These are phyloP conservation scores for Suhomyces kunorum DNA, from an alignment of 1,139 yeast genomes.

Conservation along the genomic window DNA sequence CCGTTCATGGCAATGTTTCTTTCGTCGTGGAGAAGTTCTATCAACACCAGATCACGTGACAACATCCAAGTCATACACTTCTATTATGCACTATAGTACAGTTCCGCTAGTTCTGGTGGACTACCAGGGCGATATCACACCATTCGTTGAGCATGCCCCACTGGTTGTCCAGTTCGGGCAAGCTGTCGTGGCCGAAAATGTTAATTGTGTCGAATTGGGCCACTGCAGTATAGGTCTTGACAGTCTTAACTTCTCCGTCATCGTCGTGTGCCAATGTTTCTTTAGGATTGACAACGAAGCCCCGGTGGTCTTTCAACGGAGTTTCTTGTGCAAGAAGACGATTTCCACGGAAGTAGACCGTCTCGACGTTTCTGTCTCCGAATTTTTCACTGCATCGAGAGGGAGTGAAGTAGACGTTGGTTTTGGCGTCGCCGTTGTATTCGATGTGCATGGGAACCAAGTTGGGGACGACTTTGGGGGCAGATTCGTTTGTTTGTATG, in stretches of 20 bases:
- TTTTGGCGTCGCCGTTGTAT: constrained; percentile 41
- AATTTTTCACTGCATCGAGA: constrained; percentile 28
- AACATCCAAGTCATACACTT: background rate
- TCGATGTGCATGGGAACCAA: constrained; percentile 44
- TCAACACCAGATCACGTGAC: background rate
- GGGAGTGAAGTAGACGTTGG: constrained; percentile 38
- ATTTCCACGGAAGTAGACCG: constrained; percentile 45
- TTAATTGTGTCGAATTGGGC: constrained; percentile 33
- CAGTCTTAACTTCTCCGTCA: constrained; percentile 23
- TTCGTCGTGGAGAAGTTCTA: background rate
- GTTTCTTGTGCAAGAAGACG: constrained; percentile 35
- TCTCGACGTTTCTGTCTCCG: constrained; percentile 19
- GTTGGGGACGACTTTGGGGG: constrained; percentile 28
- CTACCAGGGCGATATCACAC: constrained; percentile 32
- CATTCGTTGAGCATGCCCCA: constrained; percentile 41
- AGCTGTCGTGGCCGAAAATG: constrained; percentile 44
- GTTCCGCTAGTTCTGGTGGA: constrained; percentile 23
- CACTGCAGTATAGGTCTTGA: constrained; percentile 32
- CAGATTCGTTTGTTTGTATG: constrained; percentile 9
- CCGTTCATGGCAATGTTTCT: background rate
- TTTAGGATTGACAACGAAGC: constrained; percentile 33
- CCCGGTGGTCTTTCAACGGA: constrained; percentile 26
- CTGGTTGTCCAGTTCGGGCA: constrained; percentile 32
- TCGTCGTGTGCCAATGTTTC: constrained; percentile 29
- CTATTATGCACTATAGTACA: background rate